Evolutionary conservation across 192 early-diverging fungal genomes (phyloP), one percentile per base, ranked within the genome.

Genomic region (Podila verticillata): DNA sequence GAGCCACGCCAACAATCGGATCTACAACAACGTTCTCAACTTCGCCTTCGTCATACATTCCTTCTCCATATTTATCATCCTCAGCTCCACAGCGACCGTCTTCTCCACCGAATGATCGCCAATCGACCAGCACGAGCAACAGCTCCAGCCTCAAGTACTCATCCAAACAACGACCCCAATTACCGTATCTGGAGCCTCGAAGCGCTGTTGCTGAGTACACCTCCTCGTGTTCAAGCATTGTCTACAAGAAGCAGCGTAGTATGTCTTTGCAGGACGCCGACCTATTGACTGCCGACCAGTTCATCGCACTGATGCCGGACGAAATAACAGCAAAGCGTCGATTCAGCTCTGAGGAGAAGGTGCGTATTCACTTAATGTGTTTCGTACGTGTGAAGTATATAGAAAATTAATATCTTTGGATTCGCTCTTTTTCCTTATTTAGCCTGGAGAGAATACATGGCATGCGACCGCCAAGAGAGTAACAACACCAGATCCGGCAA

Each of bases 261-360:
- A 80, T 80, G 77, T 80, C 77, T 51, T 49, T 80, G 7, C 77
- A 80, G 44, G 77, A 80, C 31, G 77, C 77, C 5, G 77, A 80
- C 47, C 56, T 80, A 1, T 64, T 80, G 66, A 80, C 77, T 28
- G 77, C 77, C 19, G 77, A 80, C 29, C 77, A 80, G 36, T 72
- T 80, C 31, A 80, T 72, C 31, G 70, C 77, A 0, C 62, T 80
- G 36, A 64, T 80, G 70, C 70, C 77, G 0, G 77, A 80, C 2
- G 77, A 80, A 36, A 7, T 48, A 30, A 51, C 70, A 30, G 49
- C 69, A 10, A 80, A 72, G 30, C 24, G 77, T 22, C 61, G 77
- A 59, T 80, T 80, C 32, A 80, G 77, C 39, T 72, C 77, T 20
- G 77, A 80, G n/a, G 77, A 80, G 19, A 44, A 70, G 9, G 77